Percentiles rank a stretch among this genome's conserved stretches.
Evolutionary conservation across 2,329 filamentous ascomycete genomes (phyloP).

Genomic region (Hyphodiscus sp.): DNA sequence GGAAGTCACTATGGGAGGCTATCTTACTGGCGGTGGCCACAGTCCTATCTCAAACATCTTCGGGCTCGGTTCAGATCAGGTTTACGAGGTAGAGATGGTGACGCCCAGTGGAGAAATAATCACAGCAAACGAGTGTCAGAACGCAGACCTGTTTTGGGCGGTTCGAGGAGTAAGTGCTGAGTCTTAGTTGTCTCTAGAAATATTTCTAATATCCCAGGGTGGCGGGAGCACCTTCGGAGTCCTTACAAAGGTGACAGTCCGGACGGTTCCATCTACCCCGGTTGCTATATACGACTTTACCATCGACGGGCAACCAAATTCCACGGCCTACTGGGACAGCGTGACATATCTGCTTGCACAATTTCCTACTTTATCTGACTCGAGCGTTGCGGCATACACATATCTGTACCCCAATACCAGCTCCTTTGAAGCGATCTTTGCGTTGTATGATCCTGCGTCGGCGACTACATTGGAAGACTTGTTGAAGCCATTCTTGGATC

Average conservation of each 20-base stretch:
- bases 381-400: conserved; percentile 33
- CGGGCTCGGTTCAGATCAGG: conserved; percentile 10
- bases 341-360: conserved; percentile 40
- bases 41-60: conserved; percentile 2
- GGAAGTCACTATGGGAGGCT: conserved; percentile 8
- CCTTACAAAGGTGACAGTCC: conserved; percentile 48
- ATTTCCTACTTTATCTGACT: conserved; percentile 40
- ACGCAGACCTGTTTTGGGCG: conserved; percentile 12
- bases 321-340: conserved; percentile 38
- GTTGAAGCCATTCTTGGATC: conserved; percentile 15
- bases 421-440: conserved; percentile 18
- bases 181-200: too few species aligned
- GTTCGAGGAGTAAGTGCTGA: conserved; percentile 8
- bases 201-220: neutral
- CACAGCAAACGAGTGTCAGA: conserved; percentile 5
- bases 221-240: conserved; percentile 48
- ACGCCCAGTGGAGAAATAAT: conserved; percentile 5
- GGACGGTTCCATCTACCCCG: conserved; percentile 38
- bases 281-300: neutral
- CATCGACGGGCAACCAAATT: conserved; percentile 24
- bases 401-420: conserved; percentile 6
- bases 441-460: too few species aligned
- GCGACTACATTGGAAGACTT: neutral
- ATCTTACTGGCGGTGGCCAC: conserved; percentile 10
- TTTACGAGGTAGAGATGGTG: conserved; percentile 6